These are phyloP conservation scores for Tolypocladium sp. DNA, from an alignment of 2,329 filamentous ascomycete species.

Conservation along the genomic window DNA sequence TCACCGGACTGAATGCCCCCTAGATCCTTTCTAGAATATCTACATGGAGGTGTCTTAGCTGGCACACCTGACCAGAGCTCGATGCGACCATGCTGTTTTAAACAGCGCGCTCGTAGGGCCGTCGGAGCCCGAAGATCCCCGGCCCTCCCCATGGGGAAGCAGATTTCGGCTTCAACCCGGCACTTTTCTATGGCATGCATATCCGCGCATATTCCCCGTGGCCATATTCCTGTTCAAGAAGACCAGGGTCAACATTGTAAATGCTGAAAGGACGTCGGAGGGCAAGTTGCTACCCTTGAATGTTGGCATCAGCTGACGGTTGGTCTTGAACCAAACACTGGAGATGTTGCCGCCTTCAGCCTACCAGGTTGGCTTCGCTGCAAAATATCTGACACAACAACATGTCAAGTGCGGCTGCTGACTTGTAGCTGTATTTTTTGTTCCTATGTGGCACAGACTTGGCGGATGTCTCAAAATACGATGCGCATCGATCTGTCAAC, in stretches of 20 bases:
- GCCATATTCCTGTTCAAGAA: neutral
- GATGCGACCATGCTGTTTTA: neutral
- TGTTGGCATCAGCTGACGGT: neutral
- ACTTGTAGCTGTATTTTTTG: neutral
- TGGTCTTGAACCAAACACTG: no score
- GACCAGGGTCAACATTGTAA: neutral
- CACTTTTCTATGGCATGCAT: no score
- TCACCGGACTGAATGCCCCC: neutral
- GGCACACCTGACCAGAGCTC: neutral
- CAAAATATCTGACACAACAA: neutral
- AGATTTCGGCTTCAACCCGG: no score
- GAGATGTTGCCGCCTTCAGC: neutral
- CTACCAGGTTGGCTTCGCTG: neutral
- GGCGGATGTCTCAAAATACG: neutral
- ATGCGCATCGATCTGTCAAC: neutral
- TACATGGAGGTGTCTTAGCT: neutral
- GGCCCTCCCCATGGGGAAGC: no score
- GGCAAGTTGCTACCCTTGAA: neutral
- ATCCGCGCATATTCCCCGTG: no score
- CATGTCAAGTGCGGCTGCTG: neutral
- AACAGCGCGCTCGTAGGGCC: no score
- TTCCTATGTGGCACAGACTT: neutral
- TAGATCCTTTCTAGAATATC: neutral
- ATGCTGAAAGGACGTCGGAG: neutral
- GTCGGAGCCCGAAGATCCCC: no score